Conservation (phyloP, 768 basidiomycete genomes). For the Boletus reticuloceps region DNA sequence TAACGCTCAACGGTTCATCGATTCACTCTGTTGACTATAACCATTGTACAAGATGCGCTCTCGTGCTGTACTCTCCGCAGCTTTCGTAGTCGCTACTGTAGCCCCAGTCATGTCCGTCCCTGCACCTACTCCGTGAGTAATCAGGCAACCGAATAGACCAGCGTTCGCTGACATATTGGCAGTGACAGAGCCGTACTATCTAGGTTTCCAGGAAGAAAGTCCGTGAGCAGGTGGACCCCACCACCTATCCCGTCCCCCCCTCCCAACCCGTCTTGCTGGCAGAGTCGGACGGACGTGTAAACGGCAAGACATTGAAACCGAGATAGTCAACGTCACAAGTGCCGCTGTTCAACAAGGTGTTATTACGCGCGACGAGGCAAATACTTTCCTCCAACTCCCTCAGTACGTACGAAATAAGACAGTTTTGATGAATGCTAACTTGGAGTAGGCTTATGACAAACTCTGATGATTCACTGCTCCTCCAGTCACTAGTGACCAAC, state of each 20-base stretch:
- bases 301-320: neutral
- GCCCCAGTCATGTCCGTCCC: conserved; percentile 9
- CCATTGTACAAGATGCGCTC: conserved; percentile 9
- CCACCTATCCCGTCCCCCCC: conserved; percentile 9
- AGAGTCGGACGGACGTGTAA: neutral
- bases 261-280: conserved; percentile 1
- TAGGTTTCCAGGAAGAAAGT: neutral
- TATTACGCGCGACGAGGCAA: too few relatives aligned
- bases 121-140: neutral
- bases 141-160: neutral
- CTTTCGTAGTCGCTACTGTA: conserved; percentile 1
- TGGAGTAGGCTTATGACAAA: too few relatives aligned
- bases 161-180: neutral
- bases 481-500: too few relatives aligned
- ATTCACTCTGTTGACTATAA: neutral
- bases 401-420: too few relatives aligned
- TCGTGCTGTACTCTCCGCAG: neutral
- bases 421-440: too few relatives aligned
- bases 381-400: too few relatives aligned
- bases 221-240: conserved; percentile 1
- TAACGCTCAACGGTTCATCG: conserved; percentile 3
- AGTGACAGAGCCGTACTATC: neutral
- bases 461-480: neutral
- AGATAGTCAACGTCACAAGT: too few relatives aligned
- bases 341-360: too few relatives aligned